phyloP scores from a whole-genome alignment of 345 rosid species.

The Trapa bicornis region DNA sequence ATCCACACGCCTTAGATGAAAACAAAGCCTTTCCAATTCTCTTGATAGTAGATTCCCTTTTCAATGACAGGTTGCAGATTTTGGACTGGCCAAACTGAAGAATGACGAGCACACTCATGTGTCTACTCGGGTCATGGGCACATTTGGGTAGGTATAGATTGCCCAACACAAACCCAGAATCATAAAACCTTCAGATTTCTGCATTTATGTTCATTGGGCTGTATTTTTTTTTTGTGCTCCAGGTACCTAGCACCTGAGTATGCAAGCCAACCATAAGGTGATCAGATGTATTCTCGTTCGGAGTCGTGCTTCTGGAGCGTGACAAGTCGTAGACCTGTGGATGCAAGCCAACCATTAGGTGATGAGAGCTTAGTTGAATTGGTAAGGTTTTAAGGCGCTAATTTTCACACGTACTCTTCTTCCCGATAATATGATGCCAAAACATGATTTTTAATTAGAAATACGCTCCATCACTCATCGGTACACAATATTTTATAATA shows the following conservation, averaged over 20 bases:
- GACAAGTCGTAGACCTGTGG: constrained; percentile 74
- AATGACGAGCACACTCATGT: constrained; percentile 80
- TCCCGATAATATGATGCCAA: not conserved
- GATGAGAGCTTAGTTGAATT: constrained; percentile 98
- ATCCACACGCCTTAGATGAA: not conserved
- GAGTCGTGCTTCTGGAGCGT: constrained; percentile 92
- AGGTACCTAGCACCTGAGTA: constrained; percentile 97
- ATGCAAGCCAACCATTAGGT: constrained; percentile 41
- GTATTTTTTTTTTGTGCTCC: constrained; percentile 5
- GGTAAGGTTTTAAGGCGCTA: constrained; percentile 30
- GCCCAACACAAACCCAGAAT: not conserved
- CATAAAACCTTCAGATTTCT: not conserved
- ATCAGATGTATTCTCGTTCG: constrained; percentile 93
- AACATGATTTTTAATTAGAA: too few relatives aligned
- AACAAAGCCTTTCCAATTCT: not conserved
- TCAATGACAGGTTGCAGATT: constrained; percentile 69
- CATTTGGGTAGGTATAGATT: constrained; percentile 66
- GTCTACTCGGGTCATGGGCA: constrained; percentile 97
- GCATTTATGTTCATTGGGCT: not conserved
- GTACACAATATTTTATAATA: too few relatives aligned
- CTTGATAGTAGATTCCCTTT: constrained; percentile 3
- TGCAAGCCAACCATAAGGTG: constrained; percentile 91
- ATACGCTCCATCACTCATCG: too few relatives aligned
- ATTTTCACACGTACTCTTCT: not conserved
- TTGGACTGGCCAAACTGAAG: constrained; percentile 87